Conservation (phyloP, 148 eudicot species). For the Fagopyrum tataricum region DNA sequence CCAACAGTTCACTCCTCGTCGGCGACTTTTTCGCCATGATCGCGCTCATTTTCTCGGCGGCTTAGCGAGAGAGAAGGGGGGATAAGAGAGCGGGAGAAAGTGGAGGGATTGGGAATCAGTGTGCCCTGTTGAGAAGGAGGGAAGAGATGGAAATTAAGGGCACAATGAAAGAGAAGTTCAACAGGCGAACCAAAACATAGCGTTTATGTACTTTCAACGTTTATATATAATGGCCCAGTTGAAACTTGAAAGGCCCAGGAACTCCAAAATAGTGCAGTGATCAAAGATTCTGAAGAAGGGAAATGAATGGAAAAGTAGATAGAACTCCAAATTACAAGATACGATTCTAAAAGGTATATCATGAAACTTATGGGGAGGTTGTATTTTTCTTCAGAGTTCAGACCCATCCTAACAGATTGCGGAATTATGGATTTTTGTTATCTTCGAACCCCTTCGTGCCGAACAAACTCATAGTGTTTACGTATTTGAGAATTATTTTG, state of each 20-base stretch:
- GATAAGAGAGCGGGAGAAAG: neutral
- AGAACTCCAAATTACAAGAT: no score
- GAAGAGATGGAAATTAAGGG: neutral
- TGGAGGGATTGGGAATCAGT: neutral
- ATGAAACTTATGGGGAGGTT: no score
- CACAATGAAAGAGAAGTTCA: neutral
- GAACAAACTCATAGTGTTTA: no score
- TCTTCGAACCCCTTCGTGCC: no score
- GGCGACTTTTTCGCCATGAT: constrained; percentile 30
- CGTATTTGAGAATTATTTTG: no score
- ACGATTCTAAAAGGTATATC: no score
- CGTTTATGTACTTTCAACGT: neutral
- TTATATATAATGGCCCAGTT: neutral
- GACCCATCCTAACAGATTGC: no score
- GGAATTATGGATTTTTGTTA: no score
- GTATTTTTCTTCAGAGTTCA: no score
- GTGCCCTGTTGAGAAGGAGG: neutral
- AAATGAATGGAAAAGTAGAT: no score
- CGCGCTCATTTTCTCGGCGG: neutral
- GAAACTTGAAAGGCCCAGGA: neutral
- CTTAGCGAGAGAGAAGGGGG: neutral
- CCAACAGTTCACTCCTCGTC: constrained; percentile 47
- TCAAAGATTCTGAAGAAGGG: no score
- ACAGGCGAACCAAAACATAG: neutral
- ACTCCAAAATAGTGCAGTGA: neutral